Evolutionary conservation across 148 eudicot genomes (phyloP).

Genomic region (Salicornia ramosissima): DNA sequence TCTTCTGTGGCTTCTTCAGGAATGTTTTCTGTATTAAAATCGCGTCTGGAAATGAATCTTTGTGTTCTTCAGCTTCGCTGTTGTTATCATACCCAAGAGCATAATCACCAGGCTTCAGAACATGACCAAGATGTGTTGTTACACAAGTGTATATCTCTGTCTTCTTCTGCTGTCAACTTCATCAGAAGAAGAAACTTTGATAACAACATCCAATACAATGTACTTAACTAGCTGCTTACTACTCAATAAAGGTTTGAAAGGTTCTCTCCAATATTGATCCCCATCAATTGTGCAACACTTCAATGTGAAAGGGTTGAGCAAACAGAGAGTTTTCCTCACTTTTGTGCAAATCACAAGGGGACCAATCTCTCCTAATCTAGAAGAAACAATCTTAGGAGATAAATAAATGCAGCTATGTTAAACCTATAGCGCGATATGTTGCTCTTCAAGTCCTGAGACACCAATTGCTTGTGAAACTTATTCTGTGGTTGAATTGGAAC

Average conservation of each 20-base stretch:
- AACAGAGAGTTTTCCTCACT: constrained; percentile 11
- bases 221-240: constrained; percentile 12
- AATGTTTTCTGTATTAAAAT: constrained; percentile 54
- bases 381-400: constrained; percentile 4
- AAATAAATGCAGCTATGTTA: constrained; percentile 17
- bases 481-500: constrained; percentile 2
- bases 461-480: constrained; percentile 6
- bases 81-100: constrained; percentile 71
- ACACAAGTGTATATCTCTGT: constrained; percentile 7
- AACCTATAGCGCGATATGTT: constrained; percentile 1
- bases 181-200: constrained; percentile 1
- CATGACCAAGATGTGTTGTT: constrained; percentile 50
- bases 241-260: constrained; percentile 18
- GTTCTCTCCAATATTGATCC: constrained; percentile 22
- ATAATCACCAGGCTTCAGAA: constrained; percentile 49
- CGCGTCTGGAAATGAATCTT: constrained; percentile 42
- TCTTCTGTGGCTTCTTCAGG: not conserved
- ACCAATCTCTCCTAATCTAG: constrained; percentile 10
- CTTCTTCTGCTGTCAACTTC: constrained; percentile 21
- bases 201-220: constrained; percentile 14
- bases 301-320: constrained; percentile 20
- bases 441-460: constrained; percentile 15
- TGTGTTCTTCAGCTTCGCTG: constrained; percentile 50
- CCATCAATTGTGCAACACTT: not conserved
- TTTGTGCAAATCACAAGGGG: constrained; percentile 14